Conservation (phyloP, 129 eudicot species). For the Flaveria brownii region DNA sequence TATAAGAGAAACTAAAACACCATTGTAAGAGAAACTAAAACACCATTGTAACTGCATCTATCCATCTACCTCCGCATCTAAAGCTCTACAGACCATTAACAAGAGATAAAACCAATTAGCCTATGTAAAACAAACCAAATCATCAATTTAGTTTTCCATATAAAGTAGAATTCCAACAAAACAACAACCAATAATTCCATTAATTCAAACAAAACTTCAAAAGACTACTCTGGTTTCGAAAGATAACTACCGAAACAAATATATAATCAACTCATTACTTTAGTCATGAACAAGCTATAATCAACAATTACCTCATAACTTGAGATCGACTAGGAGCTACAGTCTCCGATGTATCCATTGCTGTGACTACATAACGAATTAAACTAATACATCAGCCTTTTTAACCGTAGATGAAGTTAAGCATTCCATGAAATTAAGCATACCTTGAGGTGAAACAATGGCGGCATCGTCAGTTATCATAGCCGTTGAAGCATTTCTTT, state of each 20-base stretch:
- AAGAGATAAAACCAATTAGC: not conserved
- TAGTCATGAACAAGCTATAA: slow-evolving; percentile 2
- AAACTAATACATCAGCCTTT: slow-evolving; percentile 6
- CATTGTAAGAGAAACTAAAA: not conserved
- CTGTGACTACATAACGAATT: slow-evolving; percentile 26
- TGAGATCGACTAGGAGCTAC: slow-evolving; percentile 31
- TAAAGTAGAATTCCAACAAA: not conserved
- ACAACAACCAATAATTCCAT: not conserved
- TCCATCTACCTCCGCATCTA: not conserved
- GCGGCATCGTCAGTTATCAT: slow-evolving; percentile 39
- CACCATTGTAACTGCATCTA: not conserved
- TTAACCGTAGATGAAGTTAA: not conserved
- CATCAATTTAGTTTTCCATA: not conserved
- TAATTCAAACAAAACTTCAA: not conserved
- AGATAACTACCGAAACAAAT: not conserved
- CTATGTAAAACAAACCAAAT: not conserved
- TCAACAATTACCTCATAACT: slow-evolving; percentile 42
- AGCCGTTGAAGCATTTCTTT: slow-evolving; percentile 43
- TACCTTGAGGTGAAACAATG: slow-evolving; percentile 52
- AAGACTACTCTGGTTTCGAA: not conserved
- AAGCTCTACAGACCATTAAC: not conserved
- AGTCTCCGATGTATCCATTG: slow-evolving; percentile 77
- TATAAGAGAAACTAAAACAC: not conserved
- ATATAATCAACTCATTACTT: not conserved
- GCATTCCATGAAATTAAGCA: not conserved